phyloP scores from a whole-genome alignment of 805 yeast genomes.

The Yueomyces sp. region DNA sequence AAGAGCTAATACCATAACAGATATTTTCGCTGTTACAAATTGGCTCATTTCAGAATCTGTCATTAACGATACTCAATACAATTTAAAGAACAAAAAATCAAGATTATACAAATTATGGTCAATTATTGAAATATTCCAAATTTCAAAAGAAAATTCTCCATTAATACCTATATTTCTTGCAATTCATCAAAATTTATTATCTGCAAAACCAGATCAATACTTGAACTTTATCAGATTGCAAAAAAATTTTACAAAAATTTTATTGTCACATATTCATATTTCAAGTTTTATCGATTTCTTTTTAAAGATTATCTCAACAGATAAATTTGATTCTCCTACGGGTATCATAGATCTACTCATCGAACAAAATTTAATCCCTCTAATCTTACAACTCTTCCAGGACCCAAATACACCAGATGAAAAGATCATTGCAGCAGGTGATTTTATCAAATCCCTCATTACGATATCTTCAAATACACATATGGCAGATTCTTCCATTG shows the following conservation, averaged over 20 bases:
- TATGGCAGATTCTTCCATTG: slow-evolving; percentile 33
- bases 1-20: slow-evolving; percentile 35
- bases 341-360: slow-evolving; percentile 73
- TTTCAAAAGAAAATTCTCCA: slow-evolving; percentile 51
- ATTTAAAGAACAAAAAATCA: too few relatives aligned
- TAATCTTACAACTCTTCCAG: slow-evolving; percentile 48
- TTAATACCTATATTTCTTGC: slow-evolving; percentile 64
- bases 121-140: slow-evolving; percentile 41
- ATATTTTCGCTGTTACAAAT: slow-evolving; percentile 76
- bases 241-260: background rate
- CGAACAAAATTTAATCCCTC: slow-evolving; percentile 58
- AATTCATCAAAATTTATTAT: slow-evolving; percentile 73
- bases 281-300: slow-evolving; percentile 78
- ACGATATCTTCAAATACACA: slow-evolving; percentile 83
- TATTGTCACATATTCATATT: slow-evolving; percentile 1
- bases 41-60: slow-evolving; percentile 86
- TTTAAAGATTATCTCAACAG: slow-evolving; percentile 80
- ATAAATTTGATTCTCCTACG: slow-evolving; percentile 76
- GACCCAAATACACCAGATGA: slow-evolving; percentile 57
- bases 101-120: slow-evolving; percentile 59
- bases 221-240: slow-evolving; percentile 11
- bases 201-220: slow-evolving; percentile 42
- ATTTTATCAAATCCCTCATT: slow-evolving; percentile 82
- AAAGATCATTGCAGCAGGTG: slow-evolving; percentile 67
- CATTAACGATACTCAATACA: slow-evolving; percentile 49